These are phyloP conservation scores for Dillenia suffruticosa DNA, from an alignment of 164 flowering plant genomes.

Conservation along the genomic window DNA sequence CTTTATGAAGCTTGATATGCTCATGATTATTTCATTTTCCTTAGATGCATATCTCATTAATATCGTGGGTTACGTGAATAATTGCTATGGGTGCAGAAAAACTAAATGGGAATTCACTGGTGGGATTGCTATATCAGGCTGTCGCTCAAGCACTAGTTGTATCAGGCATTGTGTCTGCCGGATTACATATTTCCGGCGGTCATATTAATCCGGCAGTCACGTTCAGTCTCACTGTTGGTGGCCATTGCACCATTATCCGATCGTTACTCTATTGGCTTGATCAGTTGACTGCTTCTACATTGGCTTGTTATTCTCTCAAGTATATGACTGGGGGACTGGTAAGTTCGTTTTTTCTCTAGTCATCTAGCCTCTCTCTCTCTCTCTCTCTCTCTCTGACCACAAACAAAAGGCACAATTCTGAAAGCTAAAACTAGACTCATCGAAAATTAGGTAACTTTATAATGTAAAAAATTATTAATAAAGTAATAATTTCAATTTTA, in stretches of 20 bases:
- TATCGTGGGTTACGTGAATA: no score
- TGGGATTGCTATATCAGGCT: slow-evolving; percentile 66
- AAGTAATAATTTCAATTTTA: no score
- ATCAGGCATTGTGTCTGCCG: slow-evolving; percentile 78
- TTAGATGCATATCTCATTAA: no score
- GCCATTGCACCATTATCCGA: slow-evolving; percentile 73
- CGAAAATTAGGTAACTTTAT: no score
- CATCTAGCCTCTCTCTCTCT: no score
- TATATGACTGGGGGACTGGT: slow-evolving; percentile 81
- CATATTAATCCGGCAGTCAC: slow-evolving; percentile 94
- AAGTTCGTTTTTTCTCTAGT: background rate
- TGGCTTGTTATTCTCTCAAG: slow-evolving; percentile 66
- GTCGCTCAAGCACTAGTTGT: slow-evolving; percentile 77
- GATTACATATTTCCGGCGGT: slow-evolving; percentile 79
- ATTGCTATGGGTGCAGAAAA: slow-evolving; percentile 28
- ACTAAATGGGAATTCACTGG: slow-evolving; percentile 38
- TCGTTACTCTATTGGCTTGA: slow-evolving; percentile 67
- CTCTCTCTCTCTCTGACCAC: background rate
- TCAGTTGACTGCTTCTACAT: slow-evolving; percentile 63
- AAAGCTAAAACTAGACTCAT: no score
- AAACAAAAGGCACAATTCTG: no score
- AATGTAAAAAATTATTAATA: no score
- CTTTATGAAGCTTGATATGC: no score
- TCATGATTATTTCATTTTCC: no score
- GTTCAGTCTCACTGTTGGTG: slow-evolving; percentile 68